These are phyloP conservation scores for Silene latifolia DNA, from an alignment of 148 eudicot genomes.

Conservation along the genomic window DNA sequence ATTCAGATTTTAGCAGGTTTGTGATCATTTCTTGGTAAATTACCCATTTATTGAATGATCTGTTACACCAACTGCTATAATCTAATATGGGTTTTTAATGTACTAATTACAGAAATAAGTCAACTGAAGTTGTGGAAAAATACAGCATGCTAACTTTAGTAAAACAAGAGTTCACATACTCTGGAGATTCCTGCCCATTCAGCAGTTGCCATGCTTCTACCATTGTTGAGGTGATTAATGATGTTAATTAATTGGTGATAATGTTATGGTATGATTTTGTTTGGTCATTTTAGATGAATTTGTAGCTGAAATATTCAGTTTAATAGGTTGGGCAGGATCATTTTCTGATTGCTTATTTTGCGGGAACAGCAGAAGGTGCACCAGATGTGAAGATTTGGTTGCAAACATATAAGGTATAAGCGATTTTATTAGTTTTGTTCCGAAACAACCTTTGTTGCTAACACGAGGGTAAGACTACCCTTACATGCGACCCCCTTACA, in stretches of 20 bases:
- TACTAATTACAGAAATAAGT: background rate
- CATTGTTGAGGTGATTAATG: conserved; percentile 64
- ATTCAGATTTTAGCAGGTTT: conserved; percentile 36
- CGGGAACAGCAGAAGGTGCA: conserved; percentile 84
- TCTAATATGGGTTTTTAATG: no score
- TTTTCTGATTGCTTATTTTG: conserved; percentile 87
- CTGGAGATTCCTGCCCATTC: conserved; percentile 59
- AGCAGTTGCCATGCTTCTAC: conserved; percentile 91
- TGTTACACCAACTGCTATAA: background rate
- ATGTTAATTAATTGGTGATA: background rate
- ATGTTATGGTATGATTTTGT: background rate
- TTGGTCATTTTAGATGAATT: conserved; percentile 9
- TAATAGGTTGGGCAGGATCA: conserved; percentile 67
- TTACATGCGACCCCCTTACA: no score
- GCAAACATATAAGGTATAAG: conserved; percentile 65
- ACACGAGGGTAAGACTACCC: no score
- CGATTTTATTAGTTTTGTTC: background rate
- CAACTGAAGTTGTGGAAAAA: background rate
- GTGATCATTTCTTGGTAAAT: background rate
- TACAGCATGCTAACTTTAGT: conserved; percentile 30
- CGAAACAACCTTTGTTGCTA: no score
- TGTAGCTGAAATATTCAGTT: conserved; percentile 18
- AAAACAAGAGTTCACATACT: conserved; percentile 62
- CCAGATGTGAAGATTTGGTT: conserved; percentile 92
- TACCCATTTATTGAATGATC: background rate